Conservation (phyloP, 139 green algal genomes). For the Picochlorum costavermella region DNA sequence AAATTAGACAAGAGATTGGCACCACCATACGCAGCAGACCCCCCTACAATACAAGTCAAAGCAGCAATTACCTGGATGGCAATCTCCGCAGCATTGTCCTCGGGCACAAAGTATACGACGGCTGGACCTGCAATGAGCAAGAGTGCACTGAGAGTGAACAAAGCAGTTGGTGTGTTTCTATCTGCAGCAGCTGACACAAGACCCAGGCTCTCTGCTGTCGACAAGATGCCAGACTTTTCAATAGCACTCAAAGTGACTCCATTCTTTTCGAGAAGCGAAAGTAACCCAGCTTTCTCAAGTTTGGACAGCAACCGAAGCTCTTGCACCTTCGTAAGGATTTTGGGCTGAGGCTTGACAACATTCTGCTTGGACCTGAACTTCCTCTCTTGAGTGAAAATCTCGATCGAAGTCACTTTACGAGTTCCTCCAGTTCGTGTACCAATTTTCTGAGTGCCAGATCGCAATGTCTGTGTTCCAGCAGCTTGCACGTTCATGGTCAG, state of each 20-base stretch:
- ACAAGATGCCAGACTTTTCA: constrained; percentile 59
- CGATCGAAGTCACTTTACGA: constrained; percentile 19
- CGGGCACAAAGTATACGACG: constrained; percentile 41
- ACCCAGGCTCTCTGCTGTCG: constrained; percentile 55
- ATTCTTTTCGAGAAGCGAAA: constrained; percentile 46
- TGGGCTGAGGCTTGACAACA: constrained; percentile 13
- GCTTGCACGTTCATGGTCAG: neutral
- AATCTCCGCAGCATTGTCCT: constrained; percentile 30
- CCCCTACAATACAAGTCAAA: constrained; percentile 27
- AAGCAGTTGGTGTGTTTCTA: constrained; percentile 31
- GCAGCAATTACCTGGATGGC: constrained; percentile 34
- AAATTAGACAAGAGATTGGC: constrained; percentile 34
- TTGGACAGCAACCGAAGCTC: constrained; percentile 52
- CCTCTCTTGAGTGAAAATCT: constrained; percentile 31
- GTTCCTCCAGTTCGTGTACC: constrained; percentile 13
- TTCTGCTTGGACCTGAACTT: constrained; percentile 29
- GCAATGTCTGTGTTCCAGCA: constrained; percentile 6
- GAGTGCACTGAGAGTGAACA: constrained; percentile 30
- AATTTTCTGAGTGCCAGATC: constrained; percentile 15
- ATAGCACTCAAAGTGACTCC: constrained; percentile 64
- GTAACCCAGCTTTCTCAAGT: constrained; percentile 50
- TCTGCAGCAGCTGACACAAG: constrained; percentile 43
- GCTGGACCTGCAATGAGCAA: constrained; percentile 38
- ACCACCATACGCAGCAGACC: constrained; percentile 41
- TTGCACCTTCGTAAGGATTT: constrained; percentile 32